Conservation (phyloP, 202 grass and related monocot genomes). For the Cymbopogon flexuosus region DNA sequence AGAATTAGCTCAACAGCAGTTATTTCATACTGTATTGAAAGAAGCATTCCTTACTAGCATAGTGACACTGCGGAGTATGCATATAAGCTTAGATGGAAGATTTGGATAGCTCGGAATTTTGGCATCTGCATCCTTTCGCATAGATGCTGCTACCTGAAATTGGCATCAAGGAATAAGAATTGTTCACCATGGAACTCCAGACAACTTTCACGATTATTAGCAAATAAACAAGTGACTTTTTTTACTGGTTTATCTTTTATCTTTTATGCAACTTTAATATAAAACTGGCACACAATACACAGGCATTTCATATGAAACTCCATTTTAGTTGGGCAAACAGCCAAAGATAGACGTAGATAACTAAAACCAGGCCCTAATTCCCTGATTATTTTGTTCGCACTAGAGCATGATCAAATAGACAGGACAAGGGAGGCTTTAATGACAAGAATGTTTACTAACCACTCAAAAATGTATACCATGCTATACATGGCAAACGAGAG, state of each 20-base stretch:
- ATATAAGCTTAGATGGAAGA: constrained; percentile 77
- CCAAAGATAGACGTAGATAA: constrained; percentile 10
- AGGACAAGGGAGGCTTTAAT: background rate
- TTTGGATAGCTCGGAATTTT: constrained; percentile 84
- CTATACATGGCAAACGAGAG: background rate
- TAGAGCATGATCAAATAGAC: background rate
- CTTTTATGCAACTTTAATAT: constrained; percentile 6
- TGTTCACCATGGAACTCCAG: constrained; percentile 7
- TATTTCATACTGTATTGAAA: constrained; percentile 14
- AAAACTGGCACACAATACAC: background rate
- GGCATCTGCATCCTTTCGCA: constrained; percentile 67
- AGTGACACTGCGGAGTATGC: constrained; percentile 68
- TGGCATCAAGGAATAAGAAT: constrained; percentile 32
- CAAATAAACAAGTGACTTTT: constrained; percentile 11
- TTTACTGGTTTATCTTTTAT: background rate
- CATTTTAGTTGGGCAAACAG: background rate
- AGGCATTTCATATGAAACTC: background rate
- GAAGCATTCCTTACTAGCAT: constrained; percentile 52
- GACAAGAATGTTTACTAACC: background rate
- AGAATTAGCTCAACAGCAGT: background rate
- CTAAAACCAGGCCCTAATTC: background rate
- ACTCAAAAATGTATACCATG: background rate
- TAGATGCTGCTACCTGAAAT: constrained; percentile 85
- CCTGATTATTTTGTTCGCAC: background rate
- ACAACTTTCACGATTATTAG: constrained; percentile 12